Conservation (phyloP, 2,329 filamentous ascomycete species). For the Aureobasidium namibiae region DNA sequence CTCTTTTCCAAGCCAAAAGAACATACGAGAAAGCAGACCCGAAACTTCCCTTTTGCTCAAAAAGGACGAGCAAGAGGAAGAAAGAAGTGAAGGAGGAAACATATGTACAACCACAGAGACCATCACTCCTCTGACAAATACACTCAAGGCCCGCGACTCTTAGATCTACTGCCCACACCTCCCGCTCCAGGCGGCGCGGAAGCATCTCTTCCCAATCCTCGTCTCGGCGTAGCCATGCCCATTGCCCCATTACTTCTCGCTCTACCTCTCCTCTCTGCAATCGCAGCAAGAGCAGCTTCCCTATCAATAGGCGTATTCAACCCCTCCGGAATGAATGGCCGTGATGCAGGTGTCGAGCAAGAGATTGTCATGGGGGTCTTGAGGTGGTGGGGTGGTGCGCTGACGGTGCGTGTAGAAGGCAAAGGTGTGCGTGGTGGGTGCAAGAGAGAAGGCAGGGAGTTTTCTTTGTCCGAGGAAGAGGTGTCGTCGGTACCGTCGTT, state of each 20-base stretch:
- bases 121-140: too few relatives aligned
- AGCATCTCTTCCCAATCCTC: neutral
- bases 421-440: conserved; percentile 20
- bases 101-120: too few relatives aligned
- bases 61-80: too few relatives aligned
- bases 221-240: neutral
- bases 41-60: too few relatives aligned
- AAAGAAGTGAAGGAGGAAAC: too few relatives aligned
- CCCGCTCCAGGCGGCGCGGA: neutral
- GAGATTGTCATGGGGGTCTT: conserved; percentile 11
- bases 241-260: conserved; percentile 46
- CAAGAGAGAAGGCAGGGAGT: conserved; percentile 14
- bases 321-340: conserved; percentile 23
- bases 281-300: conserved; percentile 67
- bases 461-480: conserved; percentile 13
- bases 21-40: too few relatives aligned
- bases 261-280: conserved; percentile 62
- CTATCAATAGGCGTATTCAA: conserved; percentile 39
- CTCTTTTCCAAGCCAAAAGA: too few relatives aligned
- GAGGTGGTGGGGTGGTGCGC: conserved; percentile 24
- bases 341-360: conserved; percentile 21
- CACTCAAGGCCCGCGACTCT: conserved; percentile 2
- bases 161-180: neutral
- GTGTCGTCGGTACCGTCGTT: conserved; percentile 14
- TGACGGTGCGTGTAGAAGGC: conserved; percentile 20